Evolutionary conservation across 192 early-diverging fungal species (phyloP), one percentile per base, ranked within the genome.

Genomic region (Coemansia sp.): DNA sequence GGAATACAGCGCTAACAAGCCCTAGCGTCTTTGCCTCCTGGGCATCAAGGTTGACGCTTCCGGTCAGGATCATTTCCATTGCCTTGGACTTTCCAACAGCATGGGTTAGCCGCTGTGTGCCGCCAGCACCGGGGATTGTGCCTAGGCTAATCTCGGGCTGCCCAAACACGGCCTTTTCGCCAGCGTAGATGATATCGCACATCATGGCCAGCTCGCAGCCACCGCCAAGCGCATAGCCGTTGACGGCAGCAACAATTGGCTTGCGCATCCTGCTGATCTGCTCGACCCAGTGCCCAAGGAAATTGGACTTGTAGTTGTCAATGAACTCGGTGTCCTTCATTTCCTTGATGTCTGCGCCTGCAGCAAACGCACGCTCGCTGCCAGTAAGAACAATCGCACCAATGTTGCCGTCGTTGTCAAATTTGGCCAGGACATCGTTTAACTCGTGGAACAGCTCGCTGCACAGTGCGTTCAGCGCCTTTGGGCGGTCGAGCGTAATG

Each of bases 171-270:
- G 97, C 97, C 66, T 89, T 93, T 58, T 96, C 94, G 67, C 97
- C 97, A 53, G 97, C 97, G 69, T 99, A 99, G 83, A 99, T 97
- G 74, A 97, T 93, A 76, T 99, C 91, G 79, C 92, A 93, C 93
- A 96, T 97, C 97, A 99, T 99, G 67, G 97, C 95, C 74, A 99
- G 88, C 79, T 99, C 97, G 75, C 97, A 99, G 61, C 97, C 97
- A 69, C 97, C 97, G 55, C 97, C 97, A 25, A 99, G 88, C 55
- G 97, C 97, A 66, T 92, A 96, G 6, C 97, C 97, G 69, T 97
- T 97, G 70, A 99, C 97, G 52, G 97, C 97, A 40, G 95, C 97
- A 79, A 99, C 89, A 65, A 96, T 88, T 40, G 97, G 97, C 85
- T 99, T 99, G 75, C 90, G 89, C 83, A 93, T 89, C 50, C 83